Conservation (phyloP, 2,329 filamentous ascomycete genomes). For the Alternaria angustiovoidea region DNA sequence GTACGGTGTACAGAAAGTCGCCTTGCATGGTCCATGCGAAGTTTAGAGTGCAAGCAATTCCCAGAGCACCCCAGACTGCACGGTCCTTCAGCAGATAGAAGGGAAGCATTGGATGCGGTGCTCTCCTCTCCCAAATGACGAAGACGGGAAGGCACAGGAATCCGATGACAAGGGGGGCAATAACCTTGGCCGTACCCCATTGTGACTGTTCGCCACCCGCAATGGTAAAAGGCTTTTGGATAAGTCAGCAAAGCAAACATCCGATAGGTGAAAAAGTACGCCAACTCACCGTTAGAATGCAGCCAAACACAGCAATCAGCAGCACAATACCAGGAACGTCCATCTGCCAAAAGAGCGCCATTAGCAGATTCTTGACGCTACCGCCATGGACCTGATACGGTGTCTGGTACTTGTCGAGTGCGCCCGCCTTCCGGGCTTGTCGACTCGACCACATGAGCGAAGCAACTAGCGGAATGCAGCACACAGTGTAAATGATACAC, state of each 20-base stretch:
- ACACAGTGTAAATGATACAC: conserved; percentile 65
- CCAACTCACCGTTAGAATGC: conserved; percentile 52
- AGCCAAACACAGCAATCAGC: conserved; percentile 57
- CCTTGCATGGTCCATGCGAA: conserved; percentile 67
- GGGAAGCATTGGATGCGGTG: conserved; percentile 64
- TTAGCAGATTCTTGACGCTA: conserved; percentile 39
- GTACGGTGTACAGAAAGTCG: conserved; percentile 70
- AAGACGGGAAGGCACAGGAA: conserved; percentile 60
- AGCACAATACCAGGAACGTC: conserved; percentile 61
- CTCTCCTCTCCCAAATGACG: conserved; percentile 63
- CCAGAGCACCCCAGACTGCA: conserved; percentile 69
- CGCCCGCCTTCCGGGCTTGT: conserved; percentile 60
- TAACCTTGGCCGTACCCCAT: conserved; percentile 62
- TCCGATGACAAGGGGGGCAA: conserved; percentile 62
- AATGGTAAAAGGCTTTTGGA: conserved; percentile 58
- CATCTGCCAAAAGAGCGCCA: conserved; percentile 65
- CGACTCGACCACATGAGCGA: conserved; percentile 61
- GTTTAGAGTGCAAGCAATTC: conserved; percentile 52
- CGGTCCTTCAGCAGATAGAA: conserved; percentile 70
- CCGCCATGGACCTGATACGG: conserved; percentile 58
- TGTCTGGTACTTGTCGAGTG: conserved; percentile 56
- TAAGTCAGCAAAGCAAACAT: neutral
- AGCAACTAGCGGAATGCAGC: conserved; percentile 63
- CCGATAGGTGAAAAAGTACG: neutral
- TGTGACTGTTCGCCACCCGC: conserved; percentile 58